phyloP scores from a whole-genome alignment of 2,329 filamentous ascomycete species.

The Calonectria hawksworthii region DNA sequence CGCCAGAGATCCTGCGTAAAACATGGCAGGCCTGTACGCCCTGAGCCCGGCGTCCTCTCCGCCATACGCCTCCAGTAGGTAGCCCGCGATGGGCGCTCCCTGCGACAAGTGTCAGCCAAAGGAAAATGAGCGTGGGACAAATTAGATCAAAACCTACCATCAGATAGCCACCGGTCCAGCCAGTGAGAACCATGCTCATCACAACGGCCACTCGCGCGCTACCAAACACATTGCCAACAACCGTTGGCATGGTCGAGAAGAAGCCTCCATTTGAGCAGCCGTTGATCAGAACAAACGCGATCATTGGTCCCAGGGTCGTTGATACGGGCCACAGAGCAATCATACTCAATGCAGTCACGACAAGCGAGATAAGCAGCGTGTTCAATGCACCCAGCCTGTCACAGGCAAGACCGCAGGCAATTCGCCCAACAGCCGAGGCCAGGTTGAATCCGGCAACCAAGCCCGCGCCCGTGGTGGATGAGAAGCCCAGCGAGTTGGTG shows the following conservation, averaged over 20 bases:
- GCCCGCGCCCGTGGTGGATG: conserved; percentile 64
- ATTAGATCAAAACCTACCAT: conserved; percentile 56
- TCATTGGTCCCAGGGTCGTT: conserved; percentile 64
- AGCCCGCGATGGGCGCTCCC: conserved; percentile 71
- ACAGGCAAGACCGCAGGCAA: conserved; percentile 65
- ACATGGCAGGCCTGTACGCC: conserved; percentile 71
- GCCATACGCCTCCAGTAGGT: conserved; percentile 68
- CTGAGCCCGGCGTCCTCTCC: conserved; percentile 62
- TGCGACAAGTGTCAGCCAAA: conserved; percentile 38
- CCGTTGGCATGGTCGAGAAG: conserved; percentile 74
- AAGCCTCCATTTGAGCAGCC: conserved; percentile 72
- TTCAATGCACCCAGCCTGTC: conserved; percentile 69
- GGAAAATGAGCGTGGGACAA: background rate
- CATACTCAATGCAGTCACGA: conserved; percentile 69
- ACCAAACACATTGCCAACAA: conserved; percentile 70
- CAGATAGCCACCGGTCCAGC: conserved; percentile 72
- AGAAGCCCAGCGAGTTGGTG: conserved; percentile 64
- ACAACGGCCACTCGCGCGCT: conserved; percentile 65
- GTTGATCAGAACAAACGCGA: conserved; percentile 70
- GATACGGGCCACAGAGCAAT: conserved; percentile 72
- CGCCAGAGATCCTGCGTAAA: conserved; percentile 69
- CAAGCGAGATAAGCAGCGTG: conserved; percentile 63
- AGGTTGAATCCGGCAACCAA: conserved; percentile 73
- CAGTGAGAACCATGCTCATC: conserved; percentile 72
- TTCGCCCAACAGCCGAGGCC: conserved; percentile 68